A percentile compares a stretch with the other conserved stretches of the same genome.
phyloP scores from a whole-genome alignment of 75 land plant species.

The Isoetes taiwanensis region DNA sequence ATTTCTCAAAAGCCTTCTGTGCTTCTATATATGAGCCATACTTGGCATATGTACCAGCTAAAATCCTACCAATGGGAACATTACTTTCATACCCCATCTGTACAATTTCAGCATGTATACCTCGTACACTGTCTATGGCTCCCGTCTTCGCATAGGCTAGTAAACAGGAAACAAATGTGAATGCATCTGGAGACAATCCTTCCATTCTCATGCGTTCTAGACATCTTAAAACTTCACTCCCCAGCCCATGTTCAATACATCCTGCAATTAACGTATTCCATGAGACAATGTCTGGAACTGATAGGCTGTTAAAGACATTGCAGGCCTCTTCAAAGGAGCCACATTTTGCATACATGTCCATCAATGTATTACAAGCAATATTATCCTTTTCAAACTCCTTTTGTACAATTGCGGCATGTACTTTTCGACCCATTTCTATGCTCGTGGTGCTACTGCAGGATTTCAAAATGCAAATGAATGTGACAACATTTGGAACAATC shows the following conservation, averaged over 20 bases:
- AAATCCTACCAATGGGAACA: no score
- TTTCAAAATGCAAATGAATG: conserved; percentile 19
- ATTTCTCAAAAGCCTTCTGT: no score
- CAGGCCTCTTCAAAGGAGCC: conserved; percentile 4
- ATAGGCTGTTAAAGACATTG: neutral
- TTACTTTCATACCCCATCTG: no score
- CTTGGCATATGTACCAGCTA: no score
- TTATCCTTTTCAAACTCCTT: neutral
- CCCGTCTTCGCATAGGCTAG: conserved; percentile 1
- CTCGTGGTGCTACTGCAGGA: conserved; percentile 16
- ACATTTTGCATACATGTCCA: conserved; percentile 15
- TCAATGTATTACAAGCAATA: conserved; percentile 7
- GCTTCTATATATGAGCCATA: no score
- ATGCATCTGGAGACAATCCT: conserved; percentile 1
- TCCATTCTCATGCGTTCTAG: conserved; percentile 14
- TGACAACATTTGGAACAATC: conserved; percentile 21
- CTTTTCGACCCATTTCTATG: conserved; percentile 4
- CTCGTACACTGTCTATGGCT: neutral
- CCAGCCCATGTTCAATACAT: conserved; percentile 6
- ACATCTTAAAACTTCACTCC: conserved; percentile 5
- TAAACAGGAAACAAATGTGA: neutral
- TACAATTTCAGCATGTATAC: no score
- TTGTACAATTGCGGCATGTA: conserved; percentile 10
- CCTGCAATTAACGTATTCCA: conserved; percentile 32
- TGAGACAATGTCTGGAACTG: conserved; percentile 5